A percentile compares a stretch with the other conserved stretches of the same genome.
phyloP scores from a whole-genome alignment of 2,329 filamentous ascomycete species.

The Cordyceps tenuipes region DNA sequence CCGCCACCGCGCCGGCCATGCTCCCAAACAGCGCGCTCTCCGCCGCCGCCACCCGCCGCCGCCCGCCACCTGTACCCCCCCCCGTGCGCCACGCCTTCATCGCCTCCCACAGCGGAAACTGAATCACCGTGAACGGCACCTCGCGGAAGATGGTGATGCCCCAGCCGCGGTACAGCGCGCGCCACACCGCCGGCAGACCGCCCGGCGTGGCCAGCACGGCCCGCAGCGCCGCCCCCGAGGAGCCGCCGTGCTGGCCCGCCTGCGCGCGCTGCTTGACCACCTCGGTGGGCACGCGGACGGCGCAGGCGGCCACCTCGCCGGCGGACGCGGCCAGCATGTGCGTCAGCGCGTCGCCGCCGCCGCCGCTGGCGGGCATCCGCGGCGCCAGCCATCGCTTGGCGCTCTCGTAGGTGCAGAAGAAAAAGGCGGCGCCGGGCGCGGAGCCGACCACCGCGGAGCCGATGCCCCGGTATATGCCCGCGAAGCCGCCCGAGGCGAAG shows the following conservation, averaged over 20 bases:
- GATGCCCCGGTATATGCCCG: slow-evolving; percentile 86
- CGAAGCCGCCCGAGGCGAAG: slow-evolving; percentile 77
- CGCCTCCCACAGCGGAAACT: slow-evolving; percentile 94
- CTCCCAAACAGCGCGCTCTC: slow-evolving; percentile 85
- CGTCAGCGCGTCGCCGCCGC: slow-evolving; percentile 30
- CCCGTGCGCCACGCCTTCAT: slow-evolving; percentile 65
- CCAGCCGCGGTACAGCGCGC: slow-evolving; percentile 86
- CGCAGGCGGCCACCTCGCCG: slow-evolving; percentile 87
- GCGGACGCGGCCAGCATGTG: slow-evolving; percentile 82
- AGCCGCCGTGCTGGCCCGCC: slow-evolving; percentile 70
- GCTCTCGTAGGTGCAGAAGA: slow-evolving; percentile 91
- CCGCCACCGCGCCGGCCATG: slow-evolving; percentile 74
- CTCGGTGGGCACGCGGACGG: slow-evolving; percentile 84
- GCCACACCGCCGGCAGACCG: slow-evolving; percentile 55
- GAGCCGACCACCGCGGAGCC: slow-evolving; percentile 85
- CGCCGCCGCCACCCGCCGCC: slow-evolving; percentile 47
- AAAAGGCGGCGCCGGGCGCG: slow-evolving; percentile 87
- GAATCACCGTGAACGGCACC: slow-evolving; percentile 93
- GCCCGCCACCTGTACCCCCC: too few relatives aligned
- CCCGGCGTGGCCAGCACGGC: slow-evolving; percentile 51
- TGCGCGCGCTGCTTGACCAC: slow-evolving; percentile 96
- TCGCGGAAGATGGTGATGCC: slow-evolving; percentile 89
- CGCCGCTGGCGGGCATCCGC: slow-evolving; percentile 16
- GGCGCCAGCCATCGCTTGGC: slow-evolving; percentile 49
- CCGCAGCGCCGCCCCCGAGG: slow-evolving; percentile 53